Base-by-base conservation (phyloP, 306 rosid species). In the Urtica urens region DNA sequence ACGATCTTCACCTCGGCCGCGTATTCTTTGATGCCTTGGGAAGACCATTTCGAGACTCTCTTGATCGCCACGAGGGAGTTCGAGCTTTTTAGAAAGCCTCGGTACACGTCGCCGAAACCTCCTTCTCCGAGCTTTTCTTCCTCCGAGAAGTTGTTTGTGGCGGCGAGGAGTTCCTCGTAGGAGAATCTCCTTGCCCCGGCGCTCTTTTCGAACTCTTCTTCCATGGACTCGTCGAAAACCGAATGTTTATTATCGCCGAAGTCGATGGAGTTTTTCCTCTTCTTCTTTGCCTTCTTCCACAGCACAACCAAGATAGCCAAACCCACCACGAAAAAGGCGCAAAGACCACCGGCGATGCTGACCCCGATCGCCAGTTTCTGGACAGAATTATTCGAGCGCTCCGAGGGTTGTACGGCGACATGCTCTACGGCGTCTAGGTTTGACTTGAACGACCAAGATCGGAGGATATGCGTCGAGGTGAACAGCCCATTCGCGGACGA, bases 31-130 rank as follows among this genome's bases (percentile, higher is more conserved):
- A 21, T 2, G 0, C 69, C 69, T 45, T 55, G 69, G 3, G 4
- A 37, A 3, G 69, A 63, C n/a, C 33, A 24, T 23, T 33, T 63
- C 20, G 62, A 46, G 9, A 63, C 41, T 17, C 31, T 63, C 41
- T 63, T 63, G 10, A 46, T 51, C 2, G 69, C 62, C 2, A 63
- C 48, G 24, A 43, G 10, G 16, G 26, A 7, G 31, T 63, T 53
- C 4, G 28, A 24, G 22, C 35, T 46, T 10, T 26, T 27, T 2
- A 63, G n/a, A 10, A 23, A 35, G 15, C 68, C 68, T 63, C 14
- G 44, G 18, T 63, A 63, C 4, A 63, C 67, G 2, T 25, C 53
- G 10, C 67, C 67, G 37, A 62, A 62, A 20, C 67, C 60, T 33
- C 67, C 67, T 26, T 34, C 40, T 0, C 68, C 68, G 13, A 63